Evolutionary conservation across 805 yeast species (phyloP).

Genomic region (Spathaspora sp.): DNA sequence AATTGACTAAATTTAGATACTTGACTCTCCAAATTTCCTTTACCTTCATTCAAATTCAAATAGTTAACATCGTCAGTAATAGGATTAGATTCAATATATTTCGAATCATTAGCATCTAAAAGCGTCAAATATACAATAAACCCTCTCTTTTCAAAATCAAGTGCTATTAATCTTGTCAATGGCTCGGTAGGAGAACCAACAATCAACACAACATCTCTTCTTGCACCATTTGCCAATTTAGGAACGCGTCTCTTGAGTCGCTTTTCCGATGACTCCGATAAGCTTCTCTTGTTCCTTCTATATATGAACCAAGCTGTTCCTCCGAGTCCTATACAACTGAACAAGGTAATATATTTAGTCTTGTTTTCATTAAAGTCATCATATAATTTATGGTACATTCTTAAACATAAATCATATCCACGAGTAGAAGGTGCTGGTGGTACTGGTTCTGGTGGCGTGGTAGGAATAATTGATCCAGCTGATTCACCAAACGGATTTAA

Average conservation of each 20-base stretch:
- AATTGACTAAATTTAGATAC: conserved; percentile 47
- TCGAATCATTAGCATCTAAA: conserved; percentile 55
- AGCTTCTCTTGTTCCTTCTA: neutral
- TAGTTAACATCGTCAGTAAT: conserved; percentile 68
- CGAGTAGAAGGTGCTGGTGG: neutral
- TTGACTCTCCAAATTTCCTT: conserved; percentile 40
- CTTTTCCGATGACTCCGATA: conserved; percentile 1
- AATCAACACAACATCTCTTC: conserved; percentile 70
- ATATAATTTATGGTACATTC: neutral
- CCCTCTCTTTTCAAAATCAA: conserved; percentile 75
- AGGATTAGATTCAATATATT: conserved; percentile 49
- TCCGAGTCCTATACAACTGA: conserved; percentile 25
- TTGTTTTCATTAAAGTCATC: neutral
- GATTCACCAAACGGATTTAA: conserved; percentile 3
- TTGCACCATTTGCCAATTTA: conserved; percentile 62
- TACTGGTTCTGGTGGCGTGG: conserved; percentile 1
- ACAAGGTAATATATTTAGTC: conserved; percentile 9
- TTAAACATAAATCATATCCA: neutral
- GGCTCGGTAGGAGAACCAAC: conserved; percentile 79
- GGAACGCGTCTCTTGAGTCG: conserved; percentile 50
- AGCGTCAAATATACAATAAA: conserved; percentile 77
- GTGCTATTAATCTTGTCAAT: conserved; percentile 61
- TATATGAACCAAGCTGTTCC: neutral
- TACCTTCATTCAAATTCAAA: conserved; percentile 49
- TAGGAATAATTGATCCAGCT: neutral